Conservation (phyloP, 2,329 filamentous ascomycete genomes). For the Fusarium aywerte region DNA sequence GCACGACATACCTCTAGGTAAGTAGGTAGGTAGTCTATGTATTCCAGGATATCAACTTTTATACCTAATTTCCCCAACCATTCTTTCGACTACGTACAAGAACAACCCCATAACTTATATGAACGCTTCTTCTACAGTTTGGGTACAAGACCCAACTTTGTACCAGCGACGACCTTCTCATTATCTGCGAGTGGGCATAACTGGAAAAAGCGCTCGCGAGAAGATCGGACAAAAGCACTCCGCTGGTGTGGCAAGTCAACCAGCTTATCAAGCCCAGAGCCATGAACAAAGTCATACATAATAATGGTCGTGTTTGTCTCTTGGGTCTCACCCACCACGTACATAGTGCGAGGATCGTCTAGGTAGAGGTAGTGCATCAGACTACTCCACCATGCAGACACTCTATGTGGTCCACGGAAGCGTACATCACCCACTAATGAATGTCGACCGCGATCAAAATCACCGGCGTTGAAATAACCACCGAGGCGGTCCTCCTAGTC, state of each 20-base stretch:
- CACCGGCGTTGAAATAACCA: conserved; percentile 64
- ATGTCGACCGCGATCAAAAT: conserved; percentile 69
- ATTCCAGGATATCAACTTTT: neutral
- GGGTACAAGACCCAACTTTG: conserved; percentile 63
- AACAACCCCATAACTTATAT: neutral
- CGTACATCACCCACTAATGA: conserved; percentile 68
- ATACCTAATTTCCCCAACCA: neutral
- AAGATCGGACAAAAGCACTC: conserved; percentile 72
- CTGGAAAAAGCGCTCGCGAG: conserved; percentile 76
- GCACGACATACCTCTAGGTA: too few species aligned
- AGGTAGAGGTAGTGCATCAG: conserved; percentile 72
- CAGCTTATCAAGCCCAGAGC: conserved; percentile 77
- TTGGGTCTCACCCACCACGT: conserved; percentile 76
- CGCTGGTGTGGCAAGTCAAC: conserved; percentile 79
- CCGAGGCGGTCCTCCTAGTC: conserved; percentile 65
- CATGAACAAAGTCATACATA: conserved; percentile 79
- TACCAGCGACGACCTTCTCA: conserved; percentile 66
- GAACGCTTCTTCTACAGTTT: conserved; percentile 57
- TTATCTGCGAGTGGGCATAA: conserved; percentile 68
- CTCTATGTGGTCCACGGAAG: conserved; percentile 69
- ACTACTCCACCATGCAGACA: conserved; percentile 70
- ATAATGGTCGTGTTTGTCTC: conserved; percentile 75
- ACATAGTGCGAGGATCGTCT: conserved; percentile 67
- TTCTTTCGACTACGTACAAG: neutral
- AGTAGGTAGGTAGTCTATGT: neutral